Evolutionary conservation across 2,329 filamentous ascomycete species (phyloP).

Genomic region (Colletotrichum chlorophyti): DNA sequence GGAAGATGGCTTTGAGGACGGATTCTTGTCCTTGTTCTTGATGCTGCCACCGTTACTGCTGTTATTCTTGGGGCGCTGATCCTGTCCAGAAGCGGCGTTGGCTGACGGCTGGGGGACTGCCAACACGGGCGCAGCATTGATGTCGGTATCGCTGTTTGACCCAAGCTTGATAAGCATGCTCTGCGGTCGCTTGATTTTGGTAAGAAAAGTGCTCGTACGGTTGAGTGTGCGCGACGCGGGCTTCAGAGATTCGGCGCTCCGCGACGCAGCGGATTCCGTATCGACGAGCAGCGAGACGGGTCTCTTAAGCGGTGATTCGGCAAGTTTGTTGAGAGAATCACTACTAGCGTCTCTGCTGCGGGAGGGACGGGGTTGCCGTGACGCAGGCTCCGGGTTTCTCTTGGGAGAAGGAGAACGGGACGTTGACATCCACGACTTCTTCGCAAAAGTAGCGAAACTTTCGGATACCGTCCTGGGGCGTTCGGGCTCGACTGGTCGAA

Average conservation of each 20-base stretch:
- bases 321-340: slow-evolving; percentile 32
- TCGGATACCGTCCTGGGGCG: slow-evolving; percentile 48
- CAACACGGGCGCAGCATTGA: slow-evolving; percentile 50
- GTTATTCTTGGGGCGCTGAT: slow-evolving; percentile 6
- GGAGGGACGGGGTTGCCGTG: slow-evolving; percentile 30
- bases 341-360: slow-evolving; percentile 18
- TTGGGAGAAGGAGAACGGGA: slow-evolving; percentile 58
- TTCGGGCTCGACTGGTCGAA: slow-evolving; percentile 37
- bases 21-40: not conserved
- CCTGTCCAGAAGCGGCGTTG: slow-evolving; percentile 33
- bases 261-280: slow-evolving; percentile 36
- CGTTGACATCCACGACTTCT: slow-evolving; percentile 57
- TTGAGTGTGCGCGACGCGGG: slow-evolving; percentile 46
- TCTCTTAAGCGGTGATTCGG: slow-evolving; percentile 40
- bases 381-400: slow-evolving; percentile 34
- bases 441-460: slow-evolving; percentile 58
- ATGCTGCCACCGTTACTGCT: slow-evolving; percentile 1
- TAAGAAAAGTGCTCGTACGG: slow-evolving; percentile 56
- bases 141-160: slow-evolving; percentile 45
- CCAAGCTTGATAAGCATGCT: slow-evolving; percentile 48
- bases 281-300: slow-evolving; percentile 35
- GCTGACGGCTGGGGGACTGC: slow-evolving; percentile 52
- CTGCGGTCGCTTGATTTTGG: slow-evolving; percentile 57
- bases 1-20: slow-evolving; percentile 40
- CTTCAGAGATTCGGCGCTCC: slow-evolving; percentile 44